A percentile compares a stretch with the other conserved stretches of the same genome.
Evolutionary conservation across 2,329 filamentous ascomycete genomes (phyloP).

Genomic region (Pseudogymnoascus sp.): DNA sequence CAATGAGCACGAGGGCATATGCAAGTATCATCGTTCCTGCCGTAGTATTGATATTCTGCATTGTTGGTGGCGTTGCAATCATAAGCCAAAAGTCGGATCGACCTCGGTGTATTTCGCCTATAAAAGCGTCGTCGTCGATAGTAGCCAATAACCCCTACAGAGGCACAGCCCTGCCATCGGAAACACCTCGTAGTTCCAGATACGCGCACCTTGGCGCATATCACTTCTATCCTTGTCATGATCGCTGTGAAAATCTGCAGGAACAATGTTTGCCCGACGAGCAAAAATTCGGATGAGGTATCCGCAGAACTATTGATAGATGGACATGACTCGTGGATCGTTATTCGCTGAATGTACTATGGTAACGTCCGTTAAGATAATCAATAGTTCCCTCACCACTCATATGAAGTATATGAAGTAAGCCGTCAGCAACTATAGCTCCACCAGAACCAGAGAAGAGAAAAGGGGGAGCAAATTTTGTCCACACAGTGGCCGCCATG

Average conservation of each 20-base stretch:
- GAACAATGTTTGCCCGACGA: not conserved
- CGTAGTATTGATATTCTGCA: not conserved
- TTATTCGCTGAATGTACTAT: not conserved
- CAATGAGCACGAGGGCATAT: not conserved
- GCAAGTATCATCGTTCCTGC: not conserved
- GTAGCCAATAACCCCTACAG: not conserved
- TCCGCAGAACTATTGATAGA: not conserved
- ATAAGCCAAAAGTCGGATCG: not conserved
- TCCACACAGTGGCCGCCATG: not conserved
- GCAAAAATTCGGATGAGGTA: not conserved
- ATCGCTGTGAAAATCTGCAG: not conserved
- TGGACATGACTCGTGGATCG: not conserved
- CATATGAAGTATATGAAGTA: not conserved
- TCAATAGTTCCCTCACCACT: not conserved
- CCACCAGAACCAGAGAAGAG: not conserved
- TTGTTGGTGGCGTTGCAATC: not conserved
- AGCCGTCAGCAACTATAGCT: not conserved
- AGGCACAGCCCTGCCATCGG: not conserved
- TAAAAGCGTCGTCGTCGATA: not conserved
- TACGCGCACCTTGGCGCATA: conserved; percentile 5
- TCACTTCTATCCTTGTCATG: not conserved
- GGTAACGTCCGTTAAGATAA: not conserved
- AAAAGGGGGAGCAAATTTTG: not conserved
- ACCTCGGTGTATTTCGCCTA: not conserved
- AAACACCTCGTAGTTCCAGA: not conserved